Base-by-base conservation (phyloP, 768 basidiomycete species). In the Leccinellum albellum region DNA sequence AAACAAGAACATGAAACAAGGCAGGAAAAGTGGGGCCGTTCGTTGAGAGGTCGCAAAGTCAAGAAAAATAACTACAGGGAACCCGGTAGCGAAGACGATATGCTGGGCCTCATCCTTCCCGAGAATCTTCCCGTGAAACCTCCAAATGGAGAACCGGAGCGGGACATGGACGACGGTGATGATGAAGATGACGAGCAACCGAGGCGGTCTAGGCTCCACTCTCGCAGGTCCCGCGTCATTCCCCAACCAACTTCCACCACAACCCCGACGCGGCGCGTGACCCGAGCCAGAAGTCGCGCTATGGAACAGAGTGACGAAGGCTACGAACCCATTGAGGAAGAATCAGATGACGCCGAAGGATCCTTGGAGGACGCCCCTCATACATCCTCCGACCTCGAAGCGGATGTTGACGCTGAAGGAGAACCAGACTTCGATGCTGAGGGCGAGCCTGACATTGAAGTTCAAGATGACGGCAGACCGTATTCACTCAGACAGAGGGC, bases 401-500 rank as follows among this genome's bases (percentile, higher is more conserved):
- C 54, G n/a, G 73, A 74, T 37, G 65, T 61, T 4, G 74, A 77
- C 29, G 76, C 67, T 1, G 76, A 74, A 33, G 71, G 63, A 0
- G 79, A 80, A 59, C 71, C 64, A 3, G 78, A 78, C 57, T 66
- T 64, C 2, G 76, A 76, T 48, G 73, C 58, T 0, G 78, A 75
- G 21, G 75, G 67, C 4, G 77, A 76, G 29, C 64, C 61, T 35
- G 78, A 71, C 55, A 65, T 67, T 2, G 80, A 81, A 53, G 51
- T 72, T 15, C 79, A 79, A 47, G 71, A 74, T 23, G 77, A 76
- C 26, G 66, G 68, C 28, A 58, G 55, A 64, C 66, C 68, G 20
- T 93, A 93, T 63, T 66, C 83, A 0, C 75, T 93, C 35, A 77
- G 91, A 20, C 82, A 85, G 64, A 76, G 90, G 51, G 67, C 65